These are phyloP conservation scores for Phylloporus sp. DNA, from an alignment of 768 basidiomycete species.

Conservation along the genomic window DNA sequence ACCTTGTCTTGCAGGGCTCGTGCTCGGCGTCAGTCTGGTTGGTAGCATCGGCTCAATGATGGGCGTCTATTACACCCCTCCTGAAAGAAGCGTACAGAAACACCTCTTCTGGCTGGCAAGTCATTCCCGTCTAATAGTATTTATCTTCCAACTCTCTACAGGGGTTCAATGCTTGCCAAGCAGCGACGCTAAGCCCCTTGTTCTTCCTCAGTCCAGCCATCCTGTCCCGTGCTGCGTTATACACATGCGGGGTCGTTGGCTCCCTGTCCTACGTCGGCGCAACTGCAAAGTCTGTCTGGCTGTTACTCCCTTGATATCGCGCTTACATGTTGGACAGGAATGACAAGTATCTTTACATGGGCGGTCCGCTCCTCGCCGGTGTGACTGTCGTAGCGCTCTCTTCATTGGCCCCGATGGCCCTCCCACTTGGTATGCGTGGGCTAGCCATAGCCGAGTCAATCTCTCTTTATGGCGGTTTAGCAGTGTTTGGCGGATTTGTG, in stretches of 20 bases:
- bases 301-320: neutral
- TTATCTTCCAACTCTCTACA: slow-evolving; percentile 23
- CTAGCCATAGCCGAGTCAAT: slow-evolving; percentile 74
- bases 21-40: slow-evolving; percentile 73
- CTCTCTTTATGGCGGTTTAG: slow-evolving; percentile 82
- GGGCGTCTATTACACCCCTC: slow-evolving; percentile 72
- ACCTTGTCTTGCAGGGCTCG: slow-evolving; percentile 50
- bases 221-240: slow-evolving; percentile 80
- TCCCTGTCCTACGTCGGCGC: slow-evolving; percentile 84
- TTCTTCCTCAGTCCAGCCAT: slow-evolving; percentile 86
- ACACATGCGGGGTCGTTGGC: slow-evolving; percentile 83
- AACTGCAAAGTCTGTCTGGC: slow-evolving; percentile 61
- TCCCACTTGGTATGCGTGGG: slow-evolving; percentile 76
- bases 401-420: slow-evolving; percentile 82
- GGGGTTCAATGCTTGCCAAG: slow-evolving; percentile 85
- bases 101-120: slow-evolving; percentile 77
- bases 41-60: slow-evolving; percentile 84
- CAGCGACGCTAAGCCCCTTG: slow-evolving; percentile 80
- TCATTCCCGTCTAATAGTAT: slow-evolving; percentile 1
- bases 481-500: slow-evolving; percentile 82
- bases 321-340: slow-evolving; percentile 36
- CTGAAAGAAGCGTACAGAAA: slow-evolving; percentile 71
- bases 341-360: slow-evolving; percentile 82
- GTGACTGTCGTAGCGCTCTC: slow-evolving; percentile 83
- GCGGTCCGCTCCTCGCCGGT: slow-evolving; percentile 83